A percentile compares a stretch with the other conserved stretches of the same genome.
These are phyloP conservation scores for Tolypocladium endophyticum DNA, from an alignment of 2,329 filamentous ascomycete species.

Conservation along the genomic window DNA sequence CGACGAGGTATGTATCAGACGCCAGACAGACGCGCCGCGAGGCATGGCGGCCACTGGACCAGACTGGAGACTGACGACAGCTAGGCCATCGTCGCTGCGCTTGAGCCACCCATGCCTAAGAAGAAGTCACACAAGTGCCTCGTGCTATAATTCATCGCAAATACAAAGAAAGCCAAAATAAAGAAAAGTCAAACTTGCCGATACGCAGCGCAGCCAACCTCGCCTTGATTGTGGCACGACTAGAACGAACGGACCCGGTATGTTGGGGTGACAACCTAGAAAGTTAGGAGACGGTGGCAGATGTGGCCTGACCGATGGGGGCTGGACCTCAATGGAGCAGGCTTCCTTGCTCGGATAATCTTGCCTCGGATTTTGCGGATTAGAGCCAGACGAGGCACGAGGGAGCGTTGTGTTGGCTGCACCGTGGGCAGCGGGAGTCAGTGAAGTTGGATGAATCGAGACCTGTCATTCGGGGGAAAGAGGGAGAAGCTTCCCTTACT, in stretches of 20 bases:
- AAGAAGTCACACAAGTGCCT: slow-evolving; percentile 63
- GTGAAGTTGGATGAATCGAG: background rate
- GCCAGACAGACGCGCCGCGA: background rate
- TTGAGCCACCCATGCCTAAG: slow-evolving; percentile 79
- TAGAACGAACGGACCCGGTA: slow-evolving; percentile 1
- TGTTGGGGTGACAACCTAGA: slow-evolving; percentile 3
- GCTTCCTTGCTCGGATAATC: background rate
- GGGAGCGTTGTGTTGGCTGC: background rate
- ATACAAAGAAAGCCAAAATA: background rate
- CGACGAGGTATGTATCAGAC: slow-evolving; percentile 64
- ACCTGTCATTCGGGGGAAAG: background rate
- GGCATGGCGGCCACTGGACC: background rate
- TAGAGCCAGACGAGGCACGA: background rate
- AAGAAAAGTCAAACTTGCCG: background rate
- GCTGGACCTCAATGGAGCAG: background rate
- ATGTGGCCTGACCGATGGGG: background rate
- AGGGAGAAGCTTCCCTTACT: background rate
- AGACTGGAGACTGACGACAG: slow-evolving; percentile 6
- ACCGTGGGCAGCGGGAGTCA: background rate
- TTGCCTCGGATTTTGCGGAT: background rate
- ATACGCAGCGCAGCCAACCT: slow-evolving; percentile 3
- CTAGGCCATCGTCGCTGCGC: slow-evolving; percentile 87
- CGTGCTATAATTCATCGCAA: slow-evolving; percentile 41
- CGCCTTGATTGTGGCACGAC: slow-evolving; percentile 2
- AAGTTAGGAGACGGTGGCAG: background rate